Base-by-base conservation (phyloP, 805 yeast species). In the Ascoidea rubescens region DNA sequence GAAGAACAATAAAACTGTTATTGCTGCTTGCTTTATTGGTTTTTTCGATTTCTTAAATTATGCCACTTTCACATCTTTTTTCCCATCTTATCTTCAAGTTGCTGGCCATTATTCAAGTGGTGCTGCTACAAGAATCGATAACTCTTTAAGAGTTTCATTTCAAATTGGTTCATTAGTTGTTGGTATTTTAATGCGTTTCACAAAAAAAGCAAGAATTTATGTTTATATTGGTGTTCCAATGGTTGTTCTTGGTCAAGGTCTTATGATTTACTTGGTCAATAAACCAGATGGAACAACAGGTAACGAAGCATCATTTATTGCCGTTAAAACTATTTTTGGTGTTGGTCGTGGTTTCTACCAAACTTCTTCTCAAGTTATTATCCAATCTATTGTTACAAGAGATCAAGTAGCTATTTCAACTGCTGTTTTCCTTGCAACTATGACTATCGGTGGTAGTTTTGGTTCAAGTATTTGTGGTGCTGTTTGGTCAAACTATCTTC, bases 331-430 rank as follows among this genome's bases (percentile, higher is more conserved):
- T n/a, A 56, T 62, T 51, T 57, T 59, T 33, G 67, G 67, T 52
- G 54, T 57, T 42, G 65, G 63, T 12, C 59, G 64, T 57, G 67
- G 62, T 47, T 50, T 60, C 44, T 62, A 57, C 53, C 57, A 51
- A 48, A 50, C 59, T 46, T 55, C 65, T 16, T 51, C 59, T 10
- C 63, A 62, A 53, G 66, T 62, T 12, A 59, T 52, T 12, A 54
- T 63, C 31, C 67, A 64, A 52, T 66, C 63, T 33, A 54, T 57
- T 51, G 63, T 62, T 8, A 66, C 65, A 45, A 55, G 54, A 45
- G 56, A 56, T n/a, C 62, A 62, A 48, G 56, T 61, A 46, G 65
- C 66, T 17, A 63, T 63, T 63, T 60, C 65, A 5, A 63, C 66
- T 12, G 63, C 66, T 5, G 61, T 64, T 55, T 63, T 62, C 55